Percentiles rank a stretch among this genome's conserved stretches.
Conservation (phyloP, 1,284 basidiomycete genomes). For the Testicularia cyperi region DNA sequence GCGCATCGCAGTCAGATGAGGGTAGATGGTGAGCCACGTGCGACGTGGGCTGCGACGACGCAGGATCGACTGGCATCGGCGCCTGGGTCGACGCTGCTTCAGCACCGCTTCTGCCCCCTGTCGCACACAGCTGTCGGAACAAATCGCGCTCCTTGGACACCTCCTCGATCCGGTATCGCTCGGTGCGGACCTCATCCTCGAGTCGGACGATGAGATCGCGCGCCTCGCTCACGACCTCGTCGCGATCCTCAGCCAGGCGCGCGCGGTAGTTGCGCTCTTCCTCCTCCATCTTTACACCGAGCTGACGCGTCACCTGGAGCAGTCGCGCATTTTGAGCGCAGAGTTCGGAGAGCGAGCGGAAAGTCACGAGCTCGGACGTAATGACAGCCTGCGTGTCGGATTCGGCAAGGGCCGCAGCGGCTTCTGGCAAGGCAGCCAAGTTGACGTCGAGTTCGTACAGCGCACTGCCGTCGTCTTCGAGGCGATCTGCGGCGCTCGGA, state of each 20-base stretch:
- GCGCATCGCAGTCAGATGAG: conserved; percentile 32
- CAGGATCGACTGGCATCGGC: no score
- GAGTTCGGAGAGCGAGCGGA: conserved; percentile 75
- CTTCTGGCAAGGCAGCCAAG: conserved; percentile 20
- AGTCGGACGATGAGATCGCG: conserved; percentile 80
- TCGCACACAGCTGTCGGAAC: conserved; percentile 71
- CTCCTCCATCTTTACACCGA: conserved; percentile 59
- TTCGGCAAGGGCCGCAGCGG: conserved; percentile 12
- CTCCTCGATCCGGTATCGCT: conserved; percentile 73
- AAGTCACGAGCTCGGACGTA: conserved; percentile 84
- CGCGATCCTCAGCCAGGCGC: conserved; percentile 66
- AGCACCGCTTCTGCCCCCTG: conserved; percentile 36
- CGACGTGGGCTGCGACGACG: background rate
- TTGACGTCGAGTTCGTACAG: conserved; percentile 48
- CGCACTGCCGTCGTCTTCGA: conserved; percentile 66
- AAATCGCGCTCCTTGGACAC: conserved; percentile 85
- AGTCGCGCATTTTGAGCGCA: conserved; percentile 89
- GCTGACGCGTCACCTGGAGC: conserved; percentile 76
- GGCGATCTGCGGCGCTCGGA: conserved; percentile 73
- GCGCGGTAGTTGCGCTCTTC: conserved; percentile 52
- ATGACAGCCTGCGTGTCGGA: conserved; percentile 68
- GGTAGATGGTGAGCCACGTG: conserved; percentile 4
- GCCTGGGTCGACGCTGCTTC: background rate
- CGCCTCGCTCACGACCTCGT: conserved; percentile 80
- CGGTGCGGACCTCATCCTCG: conserved; percentile 72